Evolutionary conservation across 768 basidiomycete genomes (phyloP), one percentile per base, ranked within the genome.

Genomic region (Daedalea quercina): DNA sequence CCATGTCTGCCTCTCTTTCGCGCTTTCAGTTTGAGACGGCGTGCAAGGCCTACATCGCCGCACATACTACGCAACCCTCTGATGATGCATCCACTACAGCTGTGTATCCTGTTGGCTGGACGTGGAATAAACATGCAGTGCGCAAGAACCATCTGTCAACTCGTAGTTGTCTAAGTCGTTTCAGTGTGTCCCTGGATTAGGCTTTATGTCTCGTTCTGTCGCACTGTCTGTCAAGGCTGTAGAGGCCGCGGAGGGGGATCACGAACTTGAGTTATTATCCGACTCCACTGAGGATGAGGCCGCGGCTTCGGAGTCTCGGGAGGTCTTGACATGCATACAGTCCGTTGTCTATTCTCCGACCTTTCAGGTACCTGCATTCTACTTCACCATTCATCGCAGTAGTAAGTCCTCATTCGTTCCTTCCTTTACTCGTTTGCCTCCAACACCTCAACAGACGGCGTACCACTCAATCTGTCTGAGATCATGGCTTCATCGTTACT

Each of bases 311-410:
- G 8, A 58, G 15, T 44, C 50, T 11, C 22, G 41, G 17, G 59
- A 52, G 0, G 53, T 66, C 40, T 58, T 87, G 37, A 72, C 66
- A 33, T 81, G 74, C 56, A 69, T 70, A 44, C 85, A 93, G 67
- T 85, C 80, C 54, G 70, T 94, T 50, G 85, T 84, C 28, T 86
- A 81, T 64, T 93, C 90, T 24, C 70, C 84, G 9, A 85, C 87
- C 0, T 95, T 86, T 64, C 80, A 77, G 60, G 89, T 90, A 1
- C 93, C 93, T 7, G 77, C 82, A 1, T 86, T 95, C 62, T 94
- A 92, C 69, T 92, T 94, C 67, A 77, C 79, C 3, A 68, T 87
- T 13, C 77, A 85, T 56, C 75, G 81, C 60, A 65, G 76, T 43
- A 79, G 92, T 93, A 63, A 65, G 90, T 85, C 51, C 47, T 20